A percentile compares a stretch with the other conserved stretches of the same genome.
Evolutionary conservation across 495 filamentous ascomycete species (phyloP).

Genomic region (Aspergillus avenaceus): DNA sequence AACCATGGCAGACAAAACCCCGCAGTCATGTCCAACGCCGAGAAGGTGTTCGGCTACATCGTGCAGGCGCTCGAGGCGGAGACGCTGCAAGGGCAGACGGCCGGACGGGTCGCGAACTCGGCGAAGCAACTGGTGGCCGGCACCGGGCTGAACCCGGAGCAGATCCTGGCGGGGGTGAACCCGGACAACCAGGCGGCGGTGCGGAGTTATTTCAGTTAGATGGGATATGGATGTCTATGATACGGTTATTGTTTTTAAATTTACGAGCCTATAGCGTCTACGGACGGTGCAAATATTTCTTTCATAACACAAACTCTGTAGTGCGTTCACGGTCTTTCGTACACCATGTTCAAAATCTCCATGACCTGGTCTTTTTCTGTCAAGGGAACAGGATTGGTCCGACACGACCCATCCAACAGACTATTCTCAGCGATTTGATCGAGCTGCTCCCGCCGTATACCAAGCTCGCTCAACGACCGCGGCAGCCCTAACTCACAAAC

Average conservation of each 20-base stretch:
- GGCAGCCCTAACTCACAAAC: slow-evolving; percentile 54
- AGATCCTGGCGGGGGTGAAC: slow-evolving; percentile 64
- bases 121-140: slow-evolving; percentile 68
- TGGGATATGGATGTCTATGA: slow-evolving; percentile 2
- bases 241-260: slow-evolving; percentile 2
- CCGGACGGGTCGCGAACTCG: slow-evolving; percentile 64
- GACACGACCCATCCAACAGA: slow-evolving; percentile 48
- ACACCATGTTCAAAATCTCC: slow-evolving; percentile 51
- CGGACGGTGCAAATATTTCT: slow-evolving; percentile 3
- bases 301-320: slow-evolving; percentile 5
- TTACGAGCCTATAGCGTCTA: slow-evolving; percentile 1
- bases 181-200: slow-evolving; percentile 75
- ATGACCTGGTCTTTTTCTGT: slow-evolving; percentile 47
- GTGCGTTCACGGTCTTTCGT: too few species aligned
- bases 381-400: slow-evolving; percentile 47
- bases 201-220: slow-evolving; percentile 62
- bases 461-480: slow-evolving; percentile 50
- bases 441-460: slow-evolving; percentile 50
- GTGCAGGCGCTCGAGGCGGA: slow-evolving; percentile 85
- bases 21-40: slow-evolving; percentile 66
- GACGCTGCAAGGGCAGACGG: slow-evolving; percentile 79
- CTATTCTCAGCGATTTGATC: slow-evolving; percentile 48
- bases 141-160: slow-evolving; percentile 65
- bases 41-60: slow-evolving; percentile 76
- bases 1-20: slow-evolving; percentile 71